Evolutionary conservation across 192 early-diverging fungal genomes (phyloP), one percentile per base, ranked within the genome.

Genomic region (Pilobolus umbonatus): DNA sequence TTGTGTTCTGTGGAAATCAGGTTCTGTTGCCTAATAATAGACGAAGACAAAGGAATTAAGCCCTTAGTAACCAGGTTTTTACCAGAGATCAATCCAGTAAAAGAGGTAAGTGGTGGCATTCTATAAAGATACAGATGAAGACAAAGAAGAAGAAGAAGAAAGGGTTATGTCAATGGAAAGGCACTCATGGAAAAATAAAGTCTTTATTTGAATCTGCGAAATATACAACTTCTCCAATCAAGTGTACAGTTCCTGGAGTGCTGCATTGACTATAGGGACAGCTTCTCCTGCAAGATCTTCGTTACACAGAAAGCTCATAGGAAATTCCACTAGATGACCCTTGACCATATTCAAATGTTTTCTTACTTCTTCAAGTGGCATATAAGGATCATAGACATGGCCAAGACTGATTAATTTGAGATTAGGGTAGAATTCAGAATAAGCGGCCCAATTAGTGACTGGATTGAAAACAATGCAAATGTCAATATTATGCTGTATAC

Each of bases 241-340:
- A 32, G 65, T 68, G 30, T 68, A 68, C 1, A 68, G 42, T 29
- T 68, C 65, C 50, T 60, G 58, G 10, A 68, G 28, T 10, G 58
- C 40, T 15, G 38, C 24, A 21, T 55, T 51, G n/a, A 61, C 45
- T n/a, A 64, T 29, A 19, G 58, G 40, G 9, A 69, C 30, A 2
- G 61, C 55, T 29, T 61, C 62, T 30, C 68, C 70, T 25, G 72
- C 36, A n/a, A 81, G 62, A 32, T 81, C 72, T 46, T 74, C 75
- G 7, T 68, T 52, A 7, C 31, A 31, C 64, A 81, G 64, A 46
- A 81, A 81, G 22, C 55, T 35, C 12, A 47, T 29, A 10, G 79
- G 79, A 59, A 81, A 81, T 53, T 74, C 67, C 9, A 81, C 79
- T 40, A 81, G 65, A 49, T 81, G 79, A 15, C 79, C 79, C 1